Conservation (phyloP, 768 basidiomycete species). For the Russula sp. region DNA sequence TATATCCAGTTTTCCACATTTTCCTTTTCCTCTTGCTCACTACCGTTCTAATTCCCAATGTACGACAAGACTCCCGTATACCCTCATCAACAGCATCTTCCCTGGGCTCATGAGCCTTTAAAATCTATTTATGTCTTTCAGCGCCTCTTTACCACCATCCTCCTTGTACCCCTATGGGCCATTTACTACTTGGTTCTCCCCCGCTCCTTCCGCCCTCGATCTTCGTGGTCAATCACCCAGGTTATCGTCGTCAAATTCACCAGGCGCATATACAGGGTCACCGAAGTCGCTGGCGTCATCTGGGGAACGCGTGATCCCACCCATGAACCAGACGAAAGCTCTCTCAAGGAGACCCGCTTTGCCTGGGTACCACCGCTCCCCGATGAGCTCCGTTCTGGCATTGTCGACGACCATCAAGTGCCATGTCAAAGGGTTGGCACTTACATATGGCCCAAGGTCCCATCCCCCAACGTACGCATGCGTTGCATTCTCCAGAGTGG, state of each 20-base stretch:
- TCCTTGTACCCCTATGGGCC: constrained; percentile 43
- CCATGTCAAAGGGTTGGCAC: constrained; percentile 41
- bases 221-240: constrained; percentile 46
- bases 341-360: constrained; percentile 43
- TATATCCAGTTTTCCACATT: too few species aligned
- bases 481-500: neutral
- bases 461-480: constrained; percentile 23
- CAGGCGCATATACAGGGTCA: constrained; percentile 46
- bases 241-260: constrained; percentile 48
- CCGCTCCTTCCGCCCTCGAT: constrained; percentile 40
- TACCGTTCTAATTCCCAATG: neutral
- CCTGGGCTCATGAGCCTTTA: constrained; percentile 41
- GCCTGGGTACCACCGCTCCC: constrained; percentile 44
- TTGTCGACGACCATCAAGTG: constrained; percentile 37
- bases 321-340: constrained; percentile 29
- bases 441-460: constrained; percentile 43
- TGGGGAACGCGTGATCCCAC: constrained; percentile 47
- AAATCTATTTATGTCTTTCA: constrained; percentile 45
- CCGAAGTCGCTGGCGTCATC: constrained; percentile 51
- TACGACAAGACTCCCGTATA: constrained; percentile 33
- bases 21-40: neutral
- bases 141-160: constrained; percentile 43
- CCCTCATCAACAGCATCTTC: constrained; percentile 40
- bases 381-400: constrained; percentile 36
- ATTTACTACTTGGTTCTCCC: constrained; percentile 41